These are phyloP conservation scores for Podaxis sp. DNA, from an alignment of 768 basidiomycete genomes.

Conservation along the genomic window DNA sequence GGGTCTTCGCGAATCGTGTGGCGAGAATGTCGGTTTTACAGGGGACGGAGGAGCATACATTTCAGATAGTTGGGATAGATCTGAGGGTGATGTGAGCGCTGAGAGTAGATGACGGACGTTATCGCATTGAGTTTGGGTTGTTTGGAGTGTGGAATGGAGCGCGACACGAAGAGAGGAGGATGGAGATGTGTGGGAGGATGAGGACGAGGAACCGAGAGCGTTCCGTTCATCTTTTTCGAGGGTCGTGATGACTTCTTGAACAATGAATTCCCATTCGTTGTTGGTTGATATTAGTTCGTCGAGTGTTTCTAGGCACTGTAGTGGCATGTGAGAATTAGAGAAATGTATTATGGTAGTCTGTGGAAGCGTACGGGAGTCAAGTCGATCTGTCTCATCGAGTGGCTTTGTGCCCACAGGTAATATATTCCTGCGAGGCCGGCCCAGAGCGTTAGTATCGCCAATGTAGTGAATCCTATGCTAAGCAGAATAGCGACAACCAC, in stretches of 20 bases:
- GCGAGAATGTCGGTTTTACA: slow-evolving; percentile 22
- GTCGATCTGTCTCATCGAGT: slow-evolving; percentile 36
- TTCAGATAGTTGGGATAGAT: slow-evolving; percentile 74
- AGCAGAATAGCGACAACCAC: slow-evolving; percentile 35
- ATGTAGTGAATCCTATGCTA: slow-evolving; percentile 37
- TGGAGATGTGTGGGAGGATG: slow-evolving; percentile 40
- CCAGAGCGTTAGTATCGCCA: slow-evolving; percentile 32
- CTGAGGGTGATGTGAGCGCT: slow-evolving; percentile 67
- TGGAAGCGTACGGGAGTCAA: slow-evolving; percentile 47
- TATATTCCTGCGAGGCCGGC: slow-evolving; percentile 1
- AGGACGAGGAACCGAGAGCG: slow-evolving; percentile 29
- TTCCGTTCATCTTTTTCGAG: slow-evolving; percentile 62
- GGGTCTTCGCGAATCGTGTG: slow-evolving; percentile 30
- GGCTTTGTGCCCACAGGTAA: slow-evolving; percentile 17
- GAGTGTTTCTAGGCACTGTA: slow-evolving; percentile 62
- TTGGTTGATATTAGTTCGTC: slow-evolving; percentile 66
- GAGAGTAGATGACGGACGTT: slow-evolving; percentile 75
- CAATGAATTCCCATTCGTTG: slow-evolving; percentile 67
- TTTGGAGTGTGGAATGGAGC: slow-evolving; percentile 68
- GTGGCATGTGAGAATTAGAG: slow-evolving; percentile 8
- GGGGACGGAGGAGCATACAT: slow-evolving; percentile 88
- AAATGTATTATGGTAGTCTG: neutral
- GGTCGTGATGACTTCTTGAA: slow-evolving; percentile 61
- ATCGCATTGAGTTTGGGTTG: slow-evolving; percentile 77
- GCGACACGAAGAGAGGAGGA: slow-evolving; percentile 62